These are phyloP conservation scores for Monotropa hypopitys DNA, from an alignment of 179 eudicot genomes.

Conservation along the genomic window DNA sequence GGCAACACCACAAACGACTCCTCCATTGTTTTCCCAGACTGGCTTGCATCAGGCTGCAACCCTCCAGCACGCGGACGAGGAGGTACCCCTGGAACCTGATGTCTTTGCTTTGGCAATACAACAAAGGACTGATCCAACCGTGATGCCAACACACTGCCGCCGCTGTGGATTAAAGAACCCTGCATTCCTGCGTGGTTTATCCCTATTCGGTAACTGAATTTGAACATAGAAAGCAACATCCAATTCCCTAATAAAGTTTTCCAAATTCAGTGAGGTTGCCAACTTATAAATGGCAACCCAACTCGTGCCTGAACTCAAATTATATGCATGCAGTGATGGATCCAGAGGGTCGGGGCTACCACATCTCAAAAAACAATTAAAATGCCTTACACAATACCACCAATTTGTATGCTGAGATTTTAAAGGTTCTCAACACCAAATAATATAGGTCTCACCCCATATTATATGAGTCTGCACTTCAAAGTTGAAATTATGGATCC, in stretches of 20 bases:
- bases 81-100: constrained; percentile 46
- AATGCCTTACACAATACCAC: not conserved
- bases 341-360: not conserved
- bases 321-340: not conserved
- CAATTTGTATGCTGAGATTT: not conserved
- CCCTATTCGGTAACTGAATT: constrained; percentile 2
- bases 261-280: not conserved
- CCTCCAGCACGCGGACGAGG: constrained; percentile 66
- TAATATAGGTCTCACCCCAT: not conserved
- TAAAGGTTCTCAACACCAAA: not conserved
- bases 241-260: not conserved
- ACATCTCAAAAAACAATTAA: not conserved
- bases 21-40: constrained; percentile 70
- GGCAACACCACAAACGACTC: constrained; percentile 98
- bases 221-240: not conserved
- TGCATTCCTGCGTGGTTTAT: constrained; percentile 58
- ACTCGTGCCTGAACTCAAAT: not conserved
- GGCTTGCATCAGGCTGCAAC: constrained; percentile 39
- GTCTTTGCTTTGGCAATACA: constrained; percentile 77
- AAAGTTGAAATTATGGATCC: not conserved
- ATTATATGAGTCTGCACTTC: not conserved
- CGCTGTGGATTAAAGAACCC: constrained; percentile 61
- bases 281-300: not conserved
- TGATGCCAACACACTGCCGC: constrained; percentile 62
- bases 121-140: constrained; percentile 93